Evolutionary conservation across 352 stramenopile genomes (phyloP), one percentile per base, ranked within the genome.

Genomic region (Phytophthora citricola): DNA sequence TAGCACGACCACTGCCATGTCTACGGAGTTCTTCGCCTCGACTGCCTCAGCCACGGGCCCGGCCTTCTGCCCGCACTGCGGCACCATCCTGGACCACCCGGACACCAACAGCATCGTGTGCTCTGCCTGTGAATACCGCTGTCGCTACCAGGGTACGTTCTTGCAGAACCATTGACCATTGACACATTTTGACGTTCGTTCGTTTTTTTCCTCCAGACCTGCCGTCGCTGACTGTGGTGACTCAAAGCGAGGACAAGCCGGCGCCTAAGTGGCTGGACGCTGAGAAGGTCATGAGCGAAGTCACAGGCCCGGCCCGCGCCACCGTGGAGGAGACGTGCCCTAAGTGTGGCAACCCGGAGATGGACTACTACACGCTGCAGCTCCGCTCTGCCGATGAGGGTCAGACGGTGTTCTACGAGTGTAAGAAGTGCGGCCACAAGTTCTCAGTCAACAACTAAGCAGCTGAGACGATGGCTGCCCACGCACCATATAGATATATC

Each of bases 401-500:
- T 12, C 97, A 99, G 77, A 99, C 98, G 40, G 98, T 99, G 8
- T 99, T 99, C 79, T 99, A 99, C 80, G 97, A 99, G 83, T 99
- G 98, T 79, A 97, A 97, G 75, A 97, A 98, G 65, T 99, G 98
- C 62, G 89, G 88, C 32, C 86, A 94, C 80, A 92, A 93, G 69
- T 94, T 83, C 74, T 95, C 87, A 14, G 87, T 95, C 71, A 95
- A 95, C 72, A 95, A 93, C 66, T 95, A 93, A 73, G 39, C 44
- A 50, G 31, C 15, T 24, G 32, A 47, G 24, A 3, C 20, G 11
- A 17, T 56, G 22, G 51, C 41, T 63, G 57, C n/a, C 24, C 5
- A 40, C 17, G 26, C 39, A 49, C 17, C 65, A 59, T 63, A 64
- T 75, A 78, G 54, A 76, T 76, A 73, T 70, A 58, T 73, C 15